Percentiles rank a stretch among this genome's conserved stretches.
Evolutionary conservation across 805 yeast species (phyloP).

Genomic region (Ascoidea tarda): DNA sequence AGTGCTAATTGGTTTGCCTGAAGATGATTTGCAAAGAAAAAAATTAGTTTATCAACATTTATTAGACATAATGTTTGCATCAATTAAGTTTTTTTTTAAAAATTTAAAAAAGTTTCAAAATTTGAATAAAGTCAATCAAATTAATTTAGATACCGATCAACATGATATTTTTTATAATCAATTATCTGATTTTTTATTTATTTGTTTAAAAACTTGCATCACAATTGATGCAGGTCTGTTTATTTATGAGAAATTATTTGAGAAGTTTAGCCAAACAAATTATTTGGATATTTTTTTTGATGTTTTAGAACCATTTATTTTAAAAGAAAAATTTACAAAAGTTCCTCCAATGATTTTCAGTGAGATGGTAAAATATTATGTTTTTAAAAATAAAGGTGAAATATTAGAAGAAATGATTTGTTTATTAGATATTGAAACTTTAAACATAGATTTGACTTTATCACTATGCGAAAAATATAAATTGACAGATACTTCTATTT

Average conservation of each 20-base stretch:
- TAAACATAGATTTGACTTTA: constrained; percentile 71
- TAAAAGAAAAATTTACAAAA: constrained; percentile 19
- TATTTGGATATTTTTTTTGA: constrained; percentile 20
- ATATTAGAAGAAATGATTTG: constrained; percentile 57
- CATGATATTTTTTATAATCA: constrained; percentile 15
- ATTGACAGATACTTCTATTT: constrained; percentile 49
- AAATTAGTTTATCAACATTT: constrained; percentile 35
- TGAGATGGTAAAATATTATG: constrained; percentile 28
- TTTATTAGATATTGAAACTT: constrained; percentile 43
- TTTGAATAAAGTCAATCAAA: not conserved
- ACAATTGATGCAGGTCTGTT: constrained; percentile 22
- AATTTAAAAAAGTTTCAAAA: constrained; percentile 8
- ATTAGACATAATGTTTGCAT: constrained; percentile 40
- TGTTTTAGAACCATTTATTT: constrained; percentile 25
- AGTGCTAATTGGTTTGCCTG: constrained; percentile 44
- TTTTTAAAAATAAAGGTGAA: constrained; percentile 22
- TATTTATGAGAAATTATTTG: constrained; percentile 31
- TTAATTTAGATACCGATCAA: constrained; percentile 14
- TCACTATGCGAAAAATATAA: constrained; percentile 40
- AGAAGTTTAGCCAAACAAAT: constrained; percentile 21
- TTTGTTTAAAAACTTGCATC: constrained; percentile 26
- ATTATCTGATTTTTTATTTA: constrained; percentile 19
- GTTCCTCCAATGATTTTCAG: constrained; percentile 32
- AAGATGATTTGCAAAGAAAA: constrained; percentile 27
- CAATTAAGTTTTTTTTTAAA: constrained; percentile 28